Base-by-base conservation (phyloP, 2,329 filamentous ascomycete genomes). In the Xylariaceae sp. region DNA sequence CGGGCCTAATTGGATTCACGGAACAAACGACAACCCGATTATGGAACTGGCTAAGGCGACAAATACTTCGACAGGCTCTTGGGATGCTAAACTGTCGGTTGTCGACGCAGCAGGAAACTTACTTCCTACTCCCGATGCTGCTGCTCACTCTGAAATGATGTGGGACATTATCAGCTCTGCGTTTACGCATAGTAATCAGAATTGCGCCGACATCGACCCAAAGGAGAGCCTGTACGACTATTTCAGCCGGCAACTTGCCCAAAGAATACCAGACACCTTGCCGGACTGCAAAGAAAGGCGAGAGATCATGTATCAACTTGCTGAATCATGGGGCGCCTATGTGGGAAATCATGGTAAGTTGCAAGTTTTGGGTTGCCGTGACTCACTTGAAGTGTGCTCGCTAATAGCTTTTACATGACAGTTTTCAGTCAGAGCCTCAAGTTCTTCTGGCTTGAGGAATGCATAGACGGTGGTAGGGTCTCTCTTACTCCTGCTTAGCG, bases 1-100 rank as follows among this genome's bases (percentile, higher is more conserved):
- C 21, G 84, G 84, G 1, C 81, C 83, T n/a, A 88, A 88, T 52
- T 88, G 83, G 83, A 85, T 88, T 36, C 83, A 88, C 44, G 83
- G 84, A 23, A 85, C 81, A 5, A 66, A 75, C 1, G 69, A 80
- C 46, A 88, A 88, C 53, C 81, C 83, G 0, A 83, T 87, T 12
- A 59, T 82, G 27, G 76, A 83, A 30, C 65, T 88, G 13, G 82
- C 81, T 9, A 73, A 71, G 48, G 65, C 74, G 46, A 85, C 81
- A 0, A 63, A 68, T 1, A 85, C 74, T 0, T 52, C 59, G 0
- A 57, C 67, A 2, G 65, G 67, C 9, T 63, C 55, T 39, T 70
- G 67, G 63, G 76, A 81, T 32, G 67, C 69, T 5, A 65, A 65
- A 4, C 71, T 76, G 16, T 66, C 72, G 21, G 62, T 81, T 1